Conservation (phyloP, 2,329 filamentous ascomycete genomes). For the Xylariaceae sp. region DNA sequence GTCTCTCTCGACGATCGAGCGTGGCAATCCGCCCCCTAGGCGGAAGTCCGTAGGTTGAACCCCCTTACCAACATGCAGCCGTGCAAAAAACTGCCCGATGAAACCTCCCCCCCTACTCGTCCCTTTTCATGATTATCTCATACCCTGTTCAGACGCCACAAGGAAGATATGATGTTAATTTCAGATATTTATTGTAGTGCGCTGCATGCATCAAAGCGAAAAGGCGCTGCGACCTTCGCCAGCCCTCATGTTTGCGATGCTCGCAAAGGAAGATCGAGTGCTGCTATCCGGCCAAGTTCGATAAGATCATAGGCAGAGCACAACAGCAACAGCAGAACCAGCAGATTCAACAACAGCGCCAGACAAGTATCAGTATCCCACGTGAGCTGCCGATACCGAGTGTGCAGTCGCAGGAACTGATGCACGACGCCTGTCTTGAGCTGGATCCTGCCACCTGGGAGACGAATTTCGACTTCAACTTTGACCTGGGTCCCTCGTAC, state of each 20-base stretch:
- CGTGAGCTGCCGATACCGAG: too few relatives aligned
- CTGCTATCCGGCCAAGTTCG: conserved; percentile 8
- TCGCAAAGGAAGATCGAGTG: conserved; percentile 19
- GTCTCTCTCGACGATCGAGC: conserved; percentile 19
- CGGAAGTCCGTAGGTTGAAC: conserved; percentile 19
- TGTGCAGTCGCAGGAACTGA: conserved; percentile 2
- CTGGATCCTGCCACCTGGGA: conserved; percentile 9
- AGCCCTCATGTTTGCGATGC: conserved; percentile 21
- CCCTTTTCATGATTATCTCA: not conserved
- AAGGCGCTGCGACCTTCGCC: conserved; percentile 20
- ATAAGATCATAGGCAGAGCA: not conserved
- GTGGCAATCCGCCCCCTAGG: conserved; percentile 20
- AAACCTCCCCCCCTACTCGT: not conserved
- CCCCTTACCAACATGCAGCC: too few relatives aligned
- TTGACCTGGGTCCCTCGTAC: conserved; percentile 9
- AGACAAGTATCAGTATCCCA: not conserved
- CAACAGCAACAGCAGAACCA: not conserved
- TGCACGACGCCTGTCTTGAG: conserved; percentile 2
- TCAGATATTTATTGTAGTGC: conserved; percentile 7
- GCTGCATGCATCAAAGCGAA: conserved; percentile 22
- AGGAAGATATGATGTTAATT: not conserved
- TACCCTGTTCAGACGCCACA: not conserved
- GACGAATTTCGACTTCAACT: conserved; percentile 14
- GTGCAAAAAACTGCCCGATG: not conserved
- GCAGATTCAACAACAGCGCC: not conserved